Evolutionary conservation across 495 filamentous ascomycete species (phyloP), one percentile per base, ranked within the genome.

Genomic region (Polyplosphaeria fusca): DNA sequence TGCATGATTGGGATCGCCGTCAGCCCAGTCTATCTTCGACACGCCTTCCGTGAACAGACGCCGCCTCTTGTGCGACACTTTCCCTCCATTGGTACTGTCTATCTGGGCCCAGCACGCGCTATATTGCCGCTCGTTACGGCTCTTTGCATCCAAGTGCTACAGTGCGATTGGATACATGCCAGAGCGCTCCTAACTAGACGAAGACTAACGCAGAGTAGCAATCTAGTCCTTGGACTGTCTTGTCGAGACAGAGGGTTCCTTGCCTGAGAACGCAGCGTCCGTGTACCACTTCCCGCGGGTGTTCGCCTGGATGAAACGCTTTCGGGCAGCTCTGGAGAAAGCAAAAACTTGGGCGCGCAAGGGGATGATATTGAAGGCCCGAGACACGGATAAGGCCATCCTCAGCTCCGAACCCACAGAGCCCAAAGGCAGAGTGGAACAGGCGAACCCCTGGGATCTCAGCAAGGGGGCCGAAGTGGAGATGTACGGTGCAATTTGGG

Each of bases 151-250:
- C n/a, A n/a, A n/a, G n/a, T n/a, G n/a, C n/a, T n/a, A n/a, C n/a
- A n/a, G n/a, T n/a, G n/a, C n/a, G n/a, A n/a, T n/a, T n/a, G n/a
- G 27, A 30, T 35, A 14, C 30, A 35, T 14, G 30, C 30, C 30
- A 35, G 7, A 35, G 30, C 30, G 39, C 39, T 18, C 9, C 9
- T 42, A 20, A 5, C 9, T 42, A 12, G 19, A 42, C 20, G 39
- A 19, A n/a, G 22, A 30, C 52, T 55, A 26, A 63, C 19, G 20
- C 19, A 2, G 27, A 47, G 7, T 56, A 74, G 72, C 75, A 16
- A 71, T 82, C 12, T 87, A 82, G 83, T 64, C 72, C 0, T 73
- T 85, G 47, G 75, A 81, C 60, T 87, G 86, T 84, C 54, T 85
- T 1, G 62, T 68, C 5, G 69, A 52, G 2, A 51, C 81, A 2